Evolutionary conservation across 108 stramenopile genomes (phyloP), one percentile per base, ranked within the genome.

Genomic region (Cyclotella baltica): DNA sequence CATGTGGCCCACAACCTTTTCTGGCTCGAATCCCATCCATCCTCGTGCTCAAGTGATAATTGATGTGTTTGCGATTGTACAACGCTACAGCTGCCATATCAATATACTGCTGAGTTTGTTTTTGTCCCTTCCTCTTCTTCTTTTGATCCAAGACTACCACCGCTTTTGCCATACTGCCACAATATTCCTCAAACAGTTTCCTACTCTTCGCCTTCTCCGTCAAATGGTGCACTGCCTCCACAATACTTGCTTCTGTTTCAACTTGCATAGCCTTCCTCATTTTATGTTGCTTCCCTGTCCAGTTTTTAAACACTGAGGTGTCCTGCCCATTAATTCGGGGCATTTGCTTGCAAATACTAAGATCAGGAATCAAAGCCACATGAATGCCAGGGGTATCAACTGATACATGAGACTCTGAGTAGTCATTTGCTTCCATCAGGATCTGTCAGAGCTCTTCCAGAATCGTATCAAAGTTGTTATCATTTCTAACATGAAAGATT

Each of bases 51-150:
- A n/a, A 40, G 1, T 64, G 63, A 22, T 64, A 64, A 23, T 64
- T 64, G 2, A 64, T 23, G 46, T 64, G 63, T 1, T 64, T 28
- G 22, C 40, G 40, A 27, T 20, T 22, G 1, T 1, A 64, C 0
- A 40, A 22, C 2, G 63, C 63, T 5, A 64, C 3, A 23, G 63
- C 63, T n/a, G 63, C 63, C 63, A 64, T 2, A 46, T 64, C 63
- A 1, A 46, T 6, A 1, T 64, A 43, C 20, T 10, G 22, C 15
- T 38, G 20, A 5, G 38, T n/a, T 38, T 36, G 4, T n/a, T 46
- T 23, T 22, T 43, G 1, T 27, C 13, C 37, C 43, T 64, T 18
- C 63, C 22, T 64, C 43, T 35, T 4, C 20, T 33, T 27, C 6
- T 46, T 61, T 0, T 33, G 31, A 16, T 61, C 59, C 3, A 61